Percentiles rank a stretch among this genome's conserved stretches.
phyloP scores from a whole-genome alignment of 176 grass and related monocot genomes.

The Hyparrhenia diplandra region DNA sequence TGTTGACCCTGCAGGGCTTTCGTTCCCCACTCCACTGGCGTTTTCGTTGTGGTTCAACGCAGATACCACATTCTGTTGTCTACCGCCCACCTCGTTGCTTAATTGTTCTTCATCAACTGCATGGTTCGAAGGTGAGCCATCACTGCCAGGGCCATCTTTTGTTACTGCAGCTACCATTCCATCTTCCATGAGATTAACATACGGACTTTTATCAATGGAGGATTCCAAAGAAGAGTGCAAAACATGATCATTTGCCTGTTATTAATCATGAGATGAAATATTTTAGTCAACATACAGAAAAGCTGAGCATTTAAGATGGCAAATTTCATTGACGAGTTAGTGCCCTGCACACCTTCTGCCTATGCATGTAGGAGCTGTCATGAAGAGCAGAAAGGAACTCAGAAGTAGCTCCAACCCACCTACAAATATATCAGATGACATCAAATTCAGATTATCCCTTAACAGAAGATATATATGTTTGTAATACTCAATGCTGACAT shows the following conservation, averaged over 20 bases:
- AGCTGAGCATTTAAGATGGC: background rate
- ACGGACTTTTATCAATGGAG: constrained; percentile 78
- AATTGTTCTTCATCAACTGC: constrained; percentile 29
- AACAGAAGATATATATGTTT: background rate
- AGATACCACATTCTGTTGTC: background rate
- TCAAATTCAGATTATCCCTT: background rate
- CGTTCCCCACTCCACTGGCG: background rate
- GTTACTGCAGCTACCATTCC: constrained; percentile 65
- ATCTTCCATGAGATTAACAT: constrained; percentile 78
- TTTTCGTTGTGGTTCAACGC: constrained; percentile 10
- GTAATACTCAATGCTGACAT: too few relatives aligned
- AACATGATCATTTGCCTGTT: constrained; percentile 43
- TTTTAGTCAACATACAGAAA: background rate
- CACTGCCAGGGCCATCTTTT: constrained; percentile 25
- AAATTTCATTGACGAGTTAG: constrained; percentile 28
- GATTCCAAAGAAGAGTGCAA: constrained; percentile 74
- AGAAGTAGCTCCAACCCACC: constrained; percentile 78
- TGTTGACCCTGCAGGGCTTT: background rate
- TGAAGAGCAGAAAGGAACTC: constrained; percentile 77
- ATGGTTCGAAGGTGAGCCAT: constrained; percentile 1
- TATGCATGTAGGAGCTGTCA: constrained; percentile 70
- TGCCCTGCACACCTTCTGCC: constrained; percentile 42
- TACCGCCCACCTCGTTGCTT: background rate
- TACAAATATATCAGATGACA: constrained; percentile 37
- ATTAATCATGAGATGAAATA: constrained; percentile 22